phyloP scores from a whole-genome alignment of 306 rosid species.

The Ziziphus jujuba region DNA sequence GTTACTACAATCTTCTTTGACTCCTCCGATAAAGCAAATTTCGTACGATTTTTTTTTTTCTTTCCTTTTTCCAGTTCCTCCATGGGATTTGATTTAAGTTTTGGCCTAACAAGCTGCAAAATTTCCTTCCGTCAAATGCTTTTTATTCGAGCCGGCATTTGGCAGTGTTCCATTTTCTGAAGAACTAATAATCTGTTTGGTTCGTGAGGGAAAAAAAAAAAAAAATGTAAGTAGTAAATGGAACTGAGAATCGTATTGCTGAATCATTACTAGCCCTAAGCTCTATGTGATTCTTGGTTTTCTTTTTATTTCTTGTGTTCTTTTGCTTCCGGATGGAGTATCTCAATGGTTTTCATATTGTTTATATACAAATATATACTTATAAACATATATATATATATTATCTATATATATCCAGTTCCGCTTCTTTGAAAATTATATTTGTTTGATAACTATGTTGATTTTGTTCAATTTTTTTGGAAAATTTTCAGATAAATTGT shows the following conservation, averaged over 20 bases:
- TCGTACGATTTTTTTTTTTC: not conserved
- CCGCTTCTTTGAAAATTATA: not conserved
- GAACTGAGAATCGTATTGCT: conserved; percentile 18
- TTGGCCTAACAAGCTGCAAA: not conserved
- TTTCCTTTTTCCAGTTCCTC: not conserved
- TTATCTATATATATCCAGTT: conserved; percentile 1
- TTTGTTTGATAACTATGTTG: not conserved
- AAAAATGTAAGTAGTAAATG: not conserved
- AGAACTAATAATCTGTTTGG: conserved; percentile 22
- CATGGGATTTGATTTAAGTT: not conserved
- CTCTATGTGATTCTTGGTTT: not conserved
- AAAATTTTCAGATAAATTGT: conserved; percentile 24
- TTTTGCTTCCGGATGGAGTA: not conserved
- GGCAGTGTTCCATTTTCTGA: not conserved
- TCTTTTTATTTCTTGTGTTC: not conserved
- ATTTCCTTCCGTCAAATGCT: not conserved
- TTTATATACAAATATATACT: not conserved
- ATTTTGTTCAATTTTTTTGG: not conserved
- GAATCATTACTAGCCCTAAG: conserved; percentile 11
- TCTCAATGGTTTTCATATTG: not conserved
- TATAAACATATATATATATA: too few species aligned
- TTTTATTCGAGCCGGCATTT: conserved; percentile 18
- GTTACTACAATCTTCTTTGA: not conserved
- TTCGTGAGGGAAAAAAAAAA: conserved; percentile 25
- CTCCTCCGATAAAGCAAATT: conserved; percentile 25